Evolutionary conservation across 2,329 filamentous ascomycete species (phyloP), one percentile per base, ranked within the genome.

Genomic region (Talaromyces sp.): DNA sequence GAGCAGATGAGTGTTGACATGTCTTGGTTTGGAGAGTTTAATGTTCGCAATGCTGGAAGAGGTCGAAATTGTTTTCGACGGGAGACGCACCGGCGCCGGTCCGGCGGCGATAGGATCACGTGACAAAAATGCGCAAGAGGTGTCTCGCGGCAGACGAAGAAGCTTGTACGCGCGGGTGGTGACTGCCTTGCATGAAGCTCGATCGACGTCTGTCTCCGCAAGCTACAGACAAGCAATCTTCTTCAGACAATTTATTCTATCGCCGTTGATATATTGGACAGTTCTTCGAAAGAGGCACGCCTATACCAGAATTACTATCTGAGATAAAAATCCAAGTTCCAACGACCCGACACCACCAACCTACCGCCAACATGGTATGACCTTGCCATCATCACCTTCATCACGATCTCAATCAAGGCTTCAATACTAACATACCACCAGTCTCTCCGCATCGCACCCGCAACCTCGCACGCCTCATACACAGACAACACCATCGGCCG

Each of bases 371-470:
- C 36, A 40, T 40, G 36, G 36, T 40, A 36, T 40, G 16, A 40
- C 36, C 14, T 40, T 40, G 36, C 42, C 36, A 54, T 51, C 61
- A 31, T 16, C 3, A 52, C 23, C 51, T 54, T 54, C 50, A 54
- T 60, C 50, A 40, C 14, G n/a, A 40, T 33, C 30, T 50, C 27
- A 18, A 36, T 4, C 23, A 14, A 18, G 18, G 4, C 27, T 7
- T n/a, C 4, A 52, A 57, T 50, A 36, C 58, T 56, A 47, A 63
- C 28, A 36, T 33, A 14, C 33, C 36, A 5, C 64, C 76, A 96
- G 91, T 89, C 91, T 73, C 90, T 98, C 85, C 92, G 92, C 80
- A 90, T 99, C 80, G 87, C 91, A 68, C 95, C 95, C 74, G 76
- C 87, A 64, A 78, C 87, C 70, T 73, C 81, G 68, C 86, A 94